Base-by-base conservation (phyloP, 352 stramenopile species). In the Phytopythium sindhum region DNA sequence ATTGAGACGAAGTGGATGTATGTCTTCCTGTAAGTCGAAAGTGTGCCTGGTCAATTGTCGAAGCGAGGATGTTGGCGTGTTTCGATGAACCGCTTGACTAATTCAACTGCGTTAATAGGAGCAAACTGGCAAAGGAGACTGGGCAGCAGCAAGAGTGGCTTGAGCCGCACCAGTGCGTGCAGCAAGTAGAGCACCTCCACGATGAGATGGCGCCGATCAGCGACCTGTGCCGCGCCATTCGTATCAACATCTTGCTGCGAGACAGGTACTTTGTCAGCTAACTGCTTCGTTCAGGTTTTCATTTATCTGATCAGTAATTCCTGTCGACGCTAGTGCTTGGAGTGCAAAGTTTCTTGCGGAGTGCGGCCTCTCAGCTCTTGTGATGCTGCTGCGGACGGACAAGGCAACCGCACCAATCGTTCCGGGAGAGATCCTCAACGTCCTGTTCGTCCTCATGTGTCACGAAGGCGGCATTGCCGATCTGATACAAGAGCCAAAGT, bases 1-100 rank as follows among this genome's bases (percentile, higher is more conserved):
- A 67, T 74, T 24, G 71, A 81, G 48, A 81, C 75, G 28, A 90
- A 92, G 74, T 92, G 84, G 84, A 75, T 82, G 55, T 89, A 89
- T 64, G 57, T 76, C n/a, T 87, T 81, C 63, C 57, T 92, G 74
- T 88, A 73, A 74, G 79, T 79, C 6, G 26, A 4, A n/a, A 4
- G 21, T 50, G 1, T 21, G 19, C 23, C 4, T 4, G 3, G 17
- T 26, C 17, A 6, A 26, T 14, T 47, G 19, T 48, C 42, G 42
- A 26, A 37, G 48, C 8, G 10, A n/a, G 28, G 11, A n/a, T n/a
- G 14, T 23, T 55, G 15, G 7, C 24, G 26, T 53, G n/a, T 12
- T 23, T 33, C 24, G 45, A 33, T 11, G 9, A 23, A 26, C 19
- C 9, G 28, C 17, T 11, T n/a, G 12, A 4, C n/a, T 48, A 11